phyloP scores from a whole-genome alignment of 768 basidiomycete species.

The Calocybe indica region DNA sequence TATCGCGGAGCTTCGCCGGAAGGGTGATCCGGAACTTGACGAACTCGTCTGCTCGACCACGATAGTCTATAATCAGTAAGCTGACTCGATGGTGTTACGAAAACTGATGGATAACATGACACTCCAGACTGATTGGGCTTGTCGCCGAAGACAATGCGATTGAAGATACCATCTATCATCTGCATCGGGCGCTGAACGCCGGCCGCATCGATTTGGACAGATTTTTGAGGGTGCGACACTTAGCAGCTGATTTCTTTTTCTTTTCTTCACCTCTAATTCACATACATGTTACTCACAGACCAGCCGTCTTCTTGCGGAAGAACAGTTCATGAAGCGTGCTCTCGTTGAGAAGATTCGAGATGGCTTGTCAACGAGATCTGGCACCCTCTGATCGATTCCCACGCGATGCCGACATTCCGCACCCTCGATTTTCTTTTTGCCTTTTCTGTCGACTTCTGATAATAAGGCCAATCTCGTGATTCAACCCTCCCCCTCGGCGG shows the following conservation, averaged over 20 bases:
- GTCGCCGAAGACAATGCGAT: conserved; percentile 99
- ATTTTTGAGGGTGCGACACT: conserved; percentile 74
- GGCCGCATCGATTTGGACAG: conserved; percentile 92
- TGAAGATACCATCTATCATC: conserved; percentile 96
- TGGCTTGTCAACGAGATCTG: conserved; percentile 47
- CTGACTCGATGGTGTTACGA: conserved; percentile 9
- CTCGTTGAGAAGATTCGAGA: conserved; percentile 85
- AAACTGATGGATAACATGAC: conserved; percentile 6
- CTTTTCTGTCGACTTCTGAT: conserved; percentile 5
- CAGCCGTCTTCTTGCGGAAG: conserved; percentile 83
- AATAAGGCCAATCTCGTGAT: too few species aligned
- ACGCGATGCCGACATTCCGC: neutral
- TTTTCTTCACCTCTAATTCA: conserved; percentile 1
- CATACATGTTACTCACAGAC: conserved; percentile 37
- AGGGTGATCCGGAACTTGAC: conserved; percentile 91
- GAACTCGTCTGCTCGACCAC: conserved; percentile 94
- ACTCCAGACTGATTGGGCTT: conserved; percentile 77
- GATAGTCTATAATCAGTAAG: conserved; percentile 96
- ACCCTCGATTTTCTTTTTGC: conserved; percentile 8
- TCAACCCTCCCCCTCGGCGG: too few species aligned
- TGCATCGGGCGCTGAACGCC: conserved; percentile 87
- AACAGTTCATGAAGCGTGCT: conserved; percentile 96
- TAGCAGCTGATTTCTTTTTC: conserved; percentile 8
- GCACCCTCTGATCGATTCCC: conserved; percentile 31
- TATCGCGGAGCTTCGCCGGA: conserved; percentile 69